phyloP scores from a whole-genome alignment of 306 rosid species.

The Rosa lucieae region DNA sequence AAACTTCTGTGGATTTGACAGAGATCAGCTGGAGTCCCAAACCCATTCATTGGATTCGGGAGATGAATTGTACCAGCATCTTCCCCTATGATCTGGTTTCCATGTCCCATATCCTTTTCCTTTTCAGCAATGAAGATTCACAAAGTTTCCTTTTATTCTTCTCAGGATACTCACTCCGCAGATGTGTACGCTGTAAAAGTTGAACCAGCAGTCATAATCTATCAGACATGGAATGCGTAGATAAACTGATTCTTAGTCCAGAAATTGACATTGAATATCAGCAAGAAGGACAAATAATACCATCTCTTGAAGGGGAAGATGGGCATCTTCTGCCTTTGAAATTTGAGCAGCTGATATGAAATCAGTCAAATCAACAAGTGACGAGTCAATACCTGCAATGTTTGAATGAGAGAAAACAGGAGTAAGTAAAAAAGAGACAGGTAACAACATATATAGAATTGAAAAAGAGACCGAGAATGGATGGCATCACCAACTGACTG shows the following conservation, averaged over 20 bases:
- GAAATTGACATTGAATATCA: not conserved
- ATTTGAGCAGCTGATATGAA: conserved; percentile 77
- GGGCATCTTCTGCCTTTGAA: conserved; percentile 62
- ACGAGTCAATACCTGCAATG: no score
- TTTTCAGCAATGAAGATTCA: no score
- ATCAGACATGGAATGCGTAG: not conserved
- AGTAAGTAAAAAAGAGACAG: conserved; percentile 3
- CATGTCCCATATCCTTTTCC: no score
- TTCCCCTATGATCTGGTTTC: no score
- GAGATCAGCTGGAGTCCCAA: no score
- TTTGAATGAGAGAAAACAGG: not conserved
- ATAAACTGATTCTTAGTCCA: conserved; percentile 5
- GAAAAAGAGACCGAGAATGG: not conserved
- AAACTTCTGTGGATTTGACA: no score
- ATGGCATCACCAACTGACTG: not conserved
- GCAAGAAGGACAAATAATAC: conserved; percentile 36
- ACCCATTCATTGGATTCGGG: no score
- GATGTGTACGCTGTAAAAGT: conserved; percentile 45
- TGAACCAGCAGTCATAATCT: conserved; percentile 17
- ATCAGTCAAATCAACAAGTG: conserved; percentile 8
- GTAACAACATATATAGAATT: no score
- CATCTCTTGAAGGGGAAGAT: conserved; percentile 53
- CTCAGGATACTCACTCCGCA: no score
- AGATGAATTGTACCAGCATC: no score
- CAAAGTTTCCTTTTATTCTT: no score